Evolutionary conservation across 1,284 basidiomycete genomes (phyloP), one percentile per base, ranked within the genome.

Genomic region (Fomitopsis schrenkii): DNA sequence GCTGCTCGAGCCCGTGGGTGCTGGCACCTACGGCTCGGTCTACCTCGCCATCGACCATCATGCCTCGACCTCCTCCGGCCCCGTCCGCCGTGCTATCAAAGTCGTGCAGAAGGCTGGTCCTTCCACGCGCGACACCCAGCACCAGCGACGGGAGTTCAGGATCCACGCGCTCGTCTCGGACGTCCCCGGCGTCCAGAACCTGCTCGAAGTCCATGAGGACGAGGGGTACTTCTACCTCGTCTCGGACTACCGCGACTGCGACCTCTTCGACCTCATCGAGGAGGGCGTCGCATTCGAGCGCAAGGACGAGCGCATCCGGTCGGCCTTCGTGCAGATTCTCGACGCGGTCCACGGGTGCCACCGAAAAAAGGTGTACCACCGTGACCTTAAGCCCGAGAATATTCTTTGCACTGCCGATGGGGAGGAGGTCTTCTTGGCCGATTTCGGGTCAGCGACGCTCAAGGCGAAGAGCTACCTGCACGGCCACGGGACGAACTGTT

Each of bases 311-410:
- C 72, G 83, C 59, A 80, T 85, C 69, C 80, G 78, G 60, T 68
- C 70, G 45, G 80, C 82, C 53, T 84, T 85, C 72, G 67, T 83
- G 53, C 84, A 86, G 69, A 81, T 90, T 67, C 72, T 89, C 67
- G 85, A 87, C 63, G 83, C 86, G 9, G 80, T 90, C 59, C 76
- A 83, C 36, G 80, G 81, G 65, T 87, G 85, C 71, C 88, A 90
- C 71, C 68, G 72, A 44, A 74, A 80, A 60, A 81, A 82, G 48
- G 83, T 90, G 72, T 87, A 78, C 71, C 88, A 89, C 71, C 84
- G 88, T n/a, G 88, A 91, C 67, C 77, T 91, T 59, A 91, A 91
- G 73, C 88, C 89, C 1, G 88, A 90, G 69, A 91, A 91, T 74
- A 84, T 91, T 63, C 76, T 91, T 19, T 84, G 83, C 65, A 80